Evolutionary conservation across 2,329 filamentous ascomycete genomes (phyloP), one percentile per base, ranked within the genome.

Genomic region (Sarocladium brachiariae): DNA sequence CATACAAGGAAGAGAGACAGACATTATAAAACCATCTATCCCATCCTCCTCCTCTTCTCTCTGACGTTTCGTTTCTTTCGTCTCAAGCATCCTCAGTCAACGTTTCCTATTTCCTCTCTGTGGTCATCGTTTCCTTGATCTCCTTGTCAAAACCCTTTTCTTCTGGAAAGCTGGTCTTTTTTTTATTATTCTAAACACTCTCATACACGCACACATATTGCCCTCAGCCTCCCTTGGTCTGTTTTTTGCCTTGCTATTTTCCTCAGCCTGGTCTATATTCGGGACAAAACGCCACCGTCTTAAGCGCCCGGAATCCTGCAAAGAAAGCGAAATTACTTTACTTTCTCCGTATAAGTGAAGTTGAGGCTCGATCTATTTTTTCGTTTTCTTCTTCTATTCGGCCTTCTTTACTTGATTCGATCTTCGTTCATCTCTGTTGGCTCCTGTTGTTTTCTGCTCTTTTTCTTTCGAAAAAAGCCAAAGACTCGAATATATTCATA

Each of bases 221-320:
- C n/a, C n/a, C n/a, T n/a, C n/a, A n/a, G n/a, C n/a, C n/a, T n/a
- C n/a, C n/a, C n/a, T n/a, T n/a, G n/a, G n/a, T n/a, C n/a, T n/a
- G n/a, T n/a, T n/a, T n/a, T n/a, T n/a, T n/a, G n/a, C n/a, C n/a
- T n/a, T n/a, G n/a, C n/a, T n/a, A 23, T 5, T 24, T 21, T 21
- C 35, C 35, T 4, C 11, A 39, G 35, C 35, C 46, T 35, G 21
- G 10, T 49, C 31, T 27, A 35, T 34, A 24, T 11, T 24, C 43
- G 5, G 24, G 34, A 34, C 45, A 19, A 13, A 25, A 13, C 11
- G 6, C 45, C 45, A 19, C 14, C n/a, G 14, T 48, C 24, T 21
- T 49, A 49, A 49, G 46, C 46, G 46, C 46, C 46, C 46, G 46
- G 46, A 49, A 35, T n/a, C 7, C 19, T 18, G 21, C 24, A 6